Conservation (phyloP, 1,139 yeast species). For the Yamadazyma taylorii region DNA sequence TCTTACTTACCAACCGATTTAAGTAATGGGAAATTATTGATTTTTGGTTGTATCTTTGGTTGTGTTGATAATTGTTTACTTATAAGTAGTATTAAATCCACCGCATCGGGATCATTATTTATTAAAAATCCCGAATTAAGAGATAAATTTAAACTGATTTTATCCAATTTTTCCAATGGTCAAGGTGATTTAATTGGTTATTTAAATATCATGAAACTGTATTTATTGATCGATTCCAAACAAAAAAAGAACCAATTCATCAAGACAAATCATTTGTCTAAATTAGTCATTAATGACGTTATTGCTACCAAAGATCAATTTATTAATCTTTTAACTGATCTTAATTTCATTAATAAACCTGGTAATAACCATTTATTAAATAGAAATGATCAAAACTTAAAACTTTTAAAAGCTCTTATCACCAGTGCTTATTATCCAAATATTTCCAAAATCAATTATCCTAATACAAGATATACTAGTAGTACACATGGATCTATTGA, state of each 20-base stretch:
- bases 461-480: constrained; percentile 73
- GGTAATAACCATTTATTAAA: constrained; percentile 30
- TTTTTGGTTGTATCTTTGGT: constrained; percentile 80
- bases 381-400: constrained; percentile 49
- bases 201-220: constrained; percentile 56
- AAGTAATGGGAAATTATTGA: constrained; percentile 77
- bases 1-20: constrained; percentile 86
- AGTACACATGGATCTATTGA: constrained; percentile 80
- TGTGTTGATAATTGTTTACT: constrained; percentile 76
- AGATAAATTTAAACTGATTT: constrained; percentile 56
- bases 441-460: constrained; percentile 75
- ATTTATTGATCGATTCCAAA: constrained; percentile 19
- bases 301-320: constrained; percentile 69
- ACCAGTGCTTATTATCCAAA: constrained; percentile 86
- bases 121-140: constrained; percentile 60
- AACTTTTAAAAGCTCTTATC: constrained; percentile 62
- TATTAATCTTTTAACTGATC: constrained; percentile 63
- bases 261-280: constrained; percentile 62
- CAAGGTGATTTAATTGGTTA: constrained; percentile 77
- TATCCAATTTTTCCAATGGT: constrained; percentile 36
- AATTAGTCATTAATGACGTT: constrained; percentile 67
- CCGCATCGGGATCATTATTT: constrained; percentile 64
- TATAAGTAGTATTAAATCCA: constrained; percentile 71
- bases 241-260: constrained; percentile 50
- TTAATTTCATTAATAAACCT: constrained; percentile 56